These are phyloP conservation scores for Bassia scoparia DNA, from an alignment of 148 eudicot species.

Conservation along the genomic window DNA sequence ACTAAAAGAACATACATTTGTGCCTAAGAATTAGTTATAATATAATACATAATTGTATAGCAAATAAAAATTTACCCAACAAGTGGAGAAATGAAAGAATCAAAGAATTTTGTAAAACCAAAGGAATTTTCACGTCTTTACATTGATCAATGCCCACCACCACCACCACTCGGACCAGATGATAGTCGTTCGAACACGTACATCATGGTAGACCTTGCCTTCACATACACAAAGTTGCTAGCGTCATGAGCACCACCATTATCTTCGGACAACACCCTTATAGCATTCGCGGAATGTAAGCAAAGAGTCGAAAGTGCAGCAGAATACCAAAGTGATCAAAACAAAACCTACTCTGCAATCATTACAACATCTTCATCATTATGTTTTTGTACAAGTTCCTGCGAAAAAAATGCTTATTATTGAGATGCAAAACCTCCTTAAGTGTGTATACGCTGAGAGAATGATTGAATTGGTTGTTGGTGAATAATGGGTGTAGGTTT, in stretches of 20 bases:
- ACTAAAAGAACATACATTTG: too few species aligned
- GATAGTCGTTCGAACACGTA: constrained; percentile 16
- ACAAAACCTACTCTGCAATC: neutral
- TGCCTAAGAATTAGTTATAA: neutral
- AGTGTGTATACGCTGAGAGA: too few species aligned
- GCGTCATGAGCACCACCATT: neutral
- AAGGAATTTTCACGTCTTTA: too few species aligned
- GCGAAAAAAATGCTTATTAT: neutral
- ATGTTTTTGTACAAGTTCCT: neutral
- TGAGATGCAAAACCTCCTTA: neutral
- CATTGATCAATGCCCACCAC: constrained; percentile 20
- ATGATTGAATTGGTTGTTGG: too few species aligned
- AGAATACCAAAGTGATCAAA: neutral
- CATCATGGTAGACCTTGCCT: constrained; percentile 4
- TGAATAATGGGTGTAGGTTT: too few species aligned
- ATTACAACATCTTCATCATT: neutral
- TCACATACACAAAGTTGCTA: neutral
- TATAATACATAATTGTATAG: neutral
- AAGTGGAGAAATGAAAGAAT: neutral
- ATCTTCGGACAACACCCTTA: neutral
- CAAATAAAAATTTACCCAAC: neutral
- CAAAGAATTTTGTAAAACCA: neutral
- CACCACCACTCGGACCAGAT: constrained; percentile 22
- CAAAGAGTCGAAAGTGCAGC: constrained; percentile 2
- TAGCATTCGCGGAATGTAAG: neutral